Base-by-base conservation (phyloP, 768 basidiomycete species). In the Pleurotus pulmonarius region DNA sequence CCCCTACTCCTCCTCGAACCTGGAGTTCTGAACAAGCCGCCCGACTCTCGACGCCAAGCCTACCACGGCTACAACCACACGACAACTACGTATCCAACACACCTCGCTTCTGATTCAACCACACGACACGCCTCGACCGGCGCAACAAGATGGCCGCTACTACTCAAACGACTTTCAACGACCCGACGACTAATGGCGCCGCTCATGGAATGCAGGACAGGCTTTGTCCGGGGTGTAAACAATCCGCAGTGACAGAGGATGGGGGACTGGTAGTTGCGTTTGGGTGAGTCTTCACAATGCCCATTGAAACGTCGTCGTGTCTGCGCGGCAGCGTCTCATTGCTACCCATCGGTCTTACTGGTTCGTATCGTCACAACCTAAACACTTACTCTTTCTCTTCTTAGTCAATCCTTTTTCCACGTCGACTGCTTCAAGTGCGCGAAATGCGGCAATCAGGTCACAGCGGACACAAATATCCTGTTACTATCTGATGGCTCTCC, bases 401-500 rank as follows among this genome's bases (percentile, higher is more conserved):
- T 18, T 65, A 97, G 94, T 22, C 87, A 92, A 78, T 92, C 94
- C 45, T 90, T 95, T 69, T 97, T 96, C 78, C 94, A 94, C 61
- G 87, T 93, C 58, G 87, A 92, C 70, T 94, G 93, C 73, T 98
- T 98, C 80, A 93, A 91, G 62, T 99, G 97, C 67, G 94, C 94
- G 39, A 99, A 98, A 75, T 98, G 96, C 69, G 78, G 82, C 57
- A 83, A 94, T 69, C 84, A 89, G 67, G 95, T 98, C 61, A 95
- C 87, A 56, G 94, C 96, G 25, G 96, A 98, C 71, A 97, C 96
- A 22, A 98, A 97, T 73, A 81, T 99, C n/a, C 82, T 98, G 37
- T 79, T 99, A 9, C 85, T 99, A 49, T 95, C 94, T 29, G 96
- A 99, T 72, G 97, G 97, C 20, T 92, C 90, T n/a, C 97, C 97